Evolutionary conservation across 768 basidiomycete species (phyloP).

Genomic region (Mycena chlorophos): DNA sequence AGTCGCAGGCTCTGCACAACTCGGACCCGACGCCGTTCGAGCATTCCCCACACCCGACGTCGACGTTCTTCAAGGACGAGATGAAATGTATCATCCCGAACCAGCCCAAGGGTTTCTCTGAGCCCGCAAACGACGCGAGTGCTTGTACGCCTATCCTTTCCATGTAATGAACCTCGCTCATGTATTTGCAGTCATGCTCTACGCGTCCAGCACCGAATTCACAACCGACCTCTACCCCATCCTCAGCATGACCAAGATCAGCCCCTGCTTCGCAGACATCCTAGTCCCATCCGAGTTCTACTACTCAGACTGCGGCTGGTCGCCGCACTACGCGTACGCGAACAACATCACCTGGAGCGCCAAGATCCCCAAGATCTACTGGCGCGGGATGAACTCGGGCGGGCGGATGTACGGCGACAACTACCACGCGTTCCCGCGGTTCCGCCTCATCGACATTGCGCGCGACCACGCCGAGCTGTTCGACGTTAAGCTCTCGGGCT

Average conservation of each 20-base stretch:
- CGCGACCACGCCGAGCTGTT: slow-evolving; percentile 2
- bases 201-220: slow-evolving; percentile 19
- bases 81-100: slow-evolving; percentile 17
- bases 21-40: slow-evolving; percentile 20
- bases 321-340: slow-evolving; percentile 10
- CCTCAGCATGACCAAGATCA: slow-evolving; percentile 21
- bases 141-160: slow-evolving; percentile 11
- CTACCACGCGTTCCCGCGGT: slow-evolving; percentile 7
- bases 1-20: slow-evolving; percentile 10
- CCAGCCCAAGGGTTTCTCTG: slow-evolving; percentile 14
- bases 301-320: slow-evolving; percentile 17
- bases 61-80: slow-evolving; percentile 16
- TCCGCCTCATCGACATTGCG: slow-evolving; percentile 8
- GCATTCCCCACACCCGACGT: slow-evolving; percentile 17
- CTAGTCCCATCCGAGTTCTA: slow-evolving; percentile 24
- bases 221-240: slow-evolving; percentile 22
- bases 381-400: slow-evolving; percentile 5
- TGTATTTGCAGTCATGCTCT: slow-evolving; percentile 14
- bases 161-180: background rate
- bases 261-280: slow-evolving; percentile 23
- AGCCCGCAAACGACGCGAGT: slow-evolving; percentile 18
- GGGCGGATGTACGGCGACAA: slow-evolving; percentile 4
- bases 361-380: slow-evolving; percentile 11
- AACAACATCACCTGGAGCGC: slow-evolving; percentile 15
- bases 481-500: slow-evolving; percentile 3